These are phyloP conservation scores for Russula emetica DNA, from an alignment of 768 basidiomycete genomes.

Conservation along the genomic window DNA sequence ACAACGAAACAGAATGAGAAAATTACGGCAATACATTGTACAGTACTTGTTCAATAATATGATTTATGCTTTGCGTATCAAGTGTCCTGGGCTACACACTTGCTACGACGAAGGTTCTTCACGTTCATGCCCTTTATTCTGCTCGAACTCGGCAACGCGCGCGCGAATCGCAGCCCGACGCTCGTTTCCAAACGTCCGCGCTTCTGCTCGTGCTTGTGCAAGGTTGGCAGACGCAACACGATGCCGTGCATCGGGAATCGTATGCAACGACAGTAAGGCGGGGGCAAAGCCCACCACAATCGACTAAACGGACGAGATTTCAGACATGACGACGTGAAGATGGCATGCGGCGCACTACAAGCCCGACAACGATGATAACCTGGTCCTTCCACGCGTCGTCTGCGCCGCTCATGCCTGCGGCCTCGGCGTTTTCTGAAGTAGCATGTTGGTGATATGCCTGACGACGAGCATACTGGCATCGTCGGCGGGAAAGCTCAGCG, in stretches of 20 bases:
- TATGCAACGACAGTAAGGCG: constrained; percentile 37
- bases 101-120: constrained; percentile 5
- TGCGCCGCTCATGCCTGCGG: constrained; percentile 28
- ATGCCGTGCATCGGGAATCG: constrained; percentile 44
- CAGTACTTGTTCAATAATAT: constrained; percentile 4
- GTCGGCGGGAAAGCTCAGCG: constrained; percentile 50
- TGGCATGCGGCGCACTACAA: constrained; percentile 40
- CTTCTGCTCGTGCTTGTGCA: constrained; percentile 54
- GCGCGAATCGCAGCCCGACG: constrained; percentile 49
- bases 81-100: neutral
- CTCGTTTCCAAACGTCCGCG: constrained; percentile 50
- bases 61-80: neutral
- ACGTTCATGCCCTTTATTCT: constrained; percentile 16
- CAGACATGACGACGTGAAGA: neutral
- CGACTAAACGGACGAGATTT: constrained; percentile 34
- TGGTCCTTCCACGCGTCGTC: constrained; percentile 52
- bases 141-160: constrained; percentile 41
- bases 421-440: constrained; percentile 20
- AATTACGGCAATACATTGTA: neutral
- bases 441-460: constrained; percentile 32
- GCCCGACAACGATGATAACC: constrained; percentile 45
- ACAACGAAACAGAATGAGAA: neutral
- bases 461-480: constrained; percentile 39
- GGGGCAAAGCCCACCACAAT: constrained; percentile 47
- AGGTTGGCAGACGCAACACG: constrained; percentile 53